Conservation (phyloP, 164 flowering plant genomes). For the Kalanchoe fedtschenkoi region DNA sequence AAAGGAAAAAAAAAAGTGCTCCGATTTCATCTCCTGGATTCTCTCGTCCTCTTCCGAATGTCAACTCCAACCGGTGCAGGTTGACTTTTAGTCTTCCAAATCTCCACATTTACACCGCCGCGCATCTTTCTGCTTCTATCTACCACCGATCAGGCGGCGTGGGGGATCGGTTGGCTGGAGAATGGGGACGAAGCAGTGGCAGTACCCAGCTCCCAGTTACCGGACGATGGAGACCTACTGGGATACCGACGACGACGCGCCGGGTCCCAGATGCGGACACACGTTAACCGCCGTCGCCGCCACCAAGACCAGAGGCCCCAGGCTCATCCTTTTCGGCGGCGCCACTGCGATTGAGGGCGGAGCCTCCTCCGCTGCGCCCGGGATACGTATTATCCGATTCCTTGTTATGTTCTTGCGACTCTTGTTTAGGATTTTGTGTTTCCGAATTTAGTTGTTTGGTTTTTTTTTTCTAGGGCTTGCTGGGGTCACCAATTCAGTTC, state of each 20-base stretch:
- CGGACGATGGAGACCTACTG: conserved; percentile 51
- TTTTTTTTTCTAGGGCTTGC: conserved; percentile 54
- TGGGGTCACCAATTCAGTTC: conserved; percentile 87
- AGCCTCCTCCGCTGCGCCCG: conserved; percentile 51
- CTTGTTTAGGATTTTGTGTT: neutral
- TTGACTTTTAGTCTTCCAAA: neutral
- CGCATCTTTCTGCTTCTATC: neutral
- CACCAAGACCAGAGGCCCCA: conserved; percentile 74
- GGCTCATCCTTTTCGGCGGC: conserved; percentile 92
- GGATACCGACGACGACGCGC: conserved; percentile 89
- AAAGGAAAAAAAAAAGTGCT: neutral
- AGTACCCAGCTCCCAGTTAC: conserved; percentile 79
- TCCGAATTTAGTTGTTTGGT: neutral
- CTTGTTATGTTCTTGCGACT: neutral
- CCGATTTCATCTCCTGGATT: neutral
- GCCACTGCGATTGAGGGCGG: conserved; percentile 95
- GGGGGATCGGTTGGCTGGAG: neutral
- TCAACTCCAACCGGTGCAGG: neutral
- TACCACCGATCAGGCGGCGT: neutral
- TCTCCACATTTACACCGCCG: neutral
- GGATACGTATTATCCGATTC: conserved; percentile 43
- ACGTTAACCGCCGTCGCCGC: conserved; percentile 90
- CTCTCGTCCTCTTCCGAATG: neutral
- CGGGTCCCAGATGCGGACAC: conserved; percentile 90
- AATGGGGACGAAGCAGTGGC: conserved; percentile 70